Evolutionary conservation across 163 green algal genomes (phyloP).

Genomic region (Scenedesmus sp.): DNA sequence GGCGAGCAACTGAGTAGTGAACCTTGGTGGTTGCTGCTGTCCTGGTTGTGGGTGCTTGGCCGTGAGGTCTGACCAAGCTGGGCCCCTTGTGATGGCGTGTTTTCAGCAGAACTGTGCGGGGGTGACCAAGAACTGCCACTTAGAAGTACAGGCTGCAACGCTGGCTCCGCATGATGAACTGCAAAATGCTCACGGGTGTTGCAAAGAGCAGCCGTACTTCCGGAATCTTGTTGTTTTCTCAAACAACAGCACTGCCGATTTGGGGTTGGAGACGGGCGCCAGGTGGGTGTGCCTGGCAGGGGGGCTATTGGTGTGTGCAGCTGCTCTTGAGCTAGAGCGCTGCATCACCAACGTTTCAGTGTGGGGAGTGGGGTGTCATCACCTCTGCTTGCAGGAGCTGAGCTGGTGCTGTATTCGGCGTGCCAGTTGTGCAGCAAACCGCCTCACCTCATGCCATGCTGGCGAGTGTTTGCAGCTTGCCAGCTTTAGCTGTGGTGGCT

Average conservation of each 20-base stretch:
- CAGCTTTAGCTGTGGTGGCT: background rate
- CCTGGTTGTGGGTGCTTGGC: background rate
- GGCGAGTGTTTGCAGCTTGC: background rate
- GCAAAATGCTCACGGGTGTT: background rate
- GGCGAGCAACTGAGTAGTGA: background rate
- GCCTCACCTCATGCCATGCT: background rate
- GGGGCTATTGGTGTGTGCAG: background rate
- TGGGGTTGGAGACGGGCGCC: background rate
- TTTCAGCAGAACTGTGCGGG: background rate
- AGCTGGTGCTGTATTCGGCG: background rate
- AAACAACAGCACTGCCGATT: background rate
- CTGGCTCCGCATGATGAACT: constrained; percentile 52
- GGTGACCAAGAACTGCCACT: background rate
- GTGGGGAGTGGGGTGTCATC: background rate
- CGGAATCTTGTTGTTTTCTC: background rate
- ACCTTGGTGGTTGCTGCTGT: background rate
- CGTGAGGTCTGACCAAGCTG: background rate
- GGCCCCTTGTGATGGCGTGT: no score
- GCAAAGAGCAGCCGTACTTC: background rate
- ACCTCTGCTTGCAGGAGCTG: background rate
- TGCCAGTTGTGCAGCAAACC: background rate
- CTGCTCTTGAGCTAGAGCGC: background rate
- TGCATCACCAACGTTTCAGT: background rate
- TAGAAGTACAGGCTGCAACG: constrained; percentile 49
- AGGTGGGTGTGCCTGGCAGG: background rate